Evolutionary conservation across 257 asterid genomes (phyloP).

Genomic region (Solanum bukasovii): DNA sequence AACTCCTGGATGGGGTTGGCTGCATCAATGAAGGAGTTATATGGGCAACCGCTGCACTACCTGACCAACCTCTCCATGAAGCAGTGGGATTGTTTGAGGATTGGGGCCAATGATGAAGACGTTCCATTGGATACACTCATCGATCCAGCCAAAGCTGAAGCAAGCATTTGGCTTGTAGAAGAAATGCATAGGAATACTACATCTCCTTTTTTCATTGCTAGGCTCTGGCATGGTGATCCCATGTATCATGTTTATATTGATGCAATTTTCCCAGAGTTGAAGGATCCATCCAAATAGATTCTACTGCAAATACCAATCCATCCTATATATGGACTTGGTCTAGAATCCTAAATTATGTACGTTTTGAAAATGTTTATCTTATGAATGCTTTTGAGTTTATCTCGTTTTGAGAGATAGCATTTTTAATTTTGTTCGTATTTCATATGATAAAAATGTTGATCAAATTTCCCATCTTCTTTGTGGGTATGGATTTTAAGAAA

Average conservation of each 20-base stretch:
- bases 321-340: background rate
- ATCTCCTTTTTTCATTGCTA: background rate
- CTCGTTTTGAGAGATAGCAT: background rate
- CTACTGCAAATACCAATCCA: too few species aligned
- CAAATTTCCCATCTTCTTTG: background rate
- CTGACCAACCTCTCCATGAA: background rate
- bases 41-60: background rate
- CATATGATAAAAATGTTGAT: background rate
- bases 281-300: background rate
- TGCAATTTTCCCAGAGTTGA: background rate
- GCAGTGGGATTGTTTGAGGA: background rate
- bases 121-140: background rate
- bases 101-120: background rate
- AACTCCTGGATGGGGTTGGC: background rate
- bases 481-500: background rate
- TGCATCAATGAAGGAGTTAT: background rate
- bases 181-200: background rate
- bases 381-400: background rate
- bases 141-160: background rate
- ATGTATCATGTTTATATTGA: background rate
- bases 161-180: background rate
- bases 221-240: background rate
- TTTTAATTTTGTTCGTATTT: background rate
- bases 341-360: background rate
- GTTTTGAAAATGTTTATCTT: background rate